These are phyloP conservation scores for Emmonsiellopsis sp. DNA, from an alignment of 2,329 filamentous ascomycete species.

Conservation along the genomic window DNA sequence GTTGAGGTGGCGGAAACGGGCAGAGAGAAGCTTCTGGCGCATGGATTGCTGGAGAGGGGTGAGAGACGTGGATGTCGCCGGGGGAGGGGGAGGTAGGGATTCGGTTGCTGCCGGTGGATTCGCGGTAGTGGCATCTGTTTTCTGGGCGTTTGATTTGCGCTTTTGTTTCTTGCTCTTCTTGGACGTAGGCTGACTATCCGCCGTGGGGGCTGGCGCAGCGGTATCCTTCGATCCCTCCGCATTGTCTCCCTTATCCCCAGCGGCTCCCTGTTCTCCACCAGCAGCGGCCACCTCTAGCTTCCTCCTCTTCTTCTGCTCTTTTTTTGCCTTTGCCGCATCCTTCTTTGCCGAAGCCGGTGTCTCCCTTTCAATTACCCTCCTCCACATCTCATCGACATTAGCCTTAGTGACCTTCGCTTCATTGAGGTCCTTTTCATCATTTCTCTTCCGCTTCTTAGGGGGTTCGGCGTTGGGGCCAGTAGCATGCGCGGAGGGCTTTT, in stretches of 20 bases:
- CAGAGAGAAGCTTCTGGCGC: constrained; percentile 88
- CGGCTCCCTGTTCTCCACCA: constrained; percentile 15
- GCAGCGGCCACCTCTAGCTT: constrained; percentile 18
- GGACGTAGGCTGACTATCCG: background rate
- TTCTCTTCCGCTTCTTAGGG: constrained; percentile 40
- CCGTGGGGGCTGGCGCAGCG: background rate
- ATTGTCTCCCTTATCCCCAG: constrained; percentile 2
- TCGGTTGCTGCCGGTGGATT: background rate
- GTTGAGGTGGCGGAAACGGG: constrained; percentile 94
- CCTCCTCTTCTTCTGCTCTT: constrained; percentile 21
- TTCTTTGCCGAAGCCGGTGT: constrained; percentile 13
- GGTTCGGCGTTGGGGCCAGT: constrained; percentile 13
- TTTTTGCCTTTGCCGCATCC: constrained; percentile 18
- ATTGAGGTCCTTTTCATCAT: constrained; percentile 31
- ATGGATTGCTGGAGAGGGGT: constrained; percentile 91
- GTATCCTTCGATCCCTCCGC: constrained; percentile 16
- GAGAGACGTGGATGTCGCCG: constrained; percentile 50
- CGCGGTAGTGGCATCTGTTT: constrained; percentile 11
- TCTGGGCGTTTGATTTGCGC: constrained; percentile 19
- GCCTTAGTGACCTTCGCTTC: constrained; percentile 48
- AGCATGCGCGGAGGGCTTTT: constrained; percentile 44
- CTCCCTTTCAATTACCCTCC: constrained; percentile 60
- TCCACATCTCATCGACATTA: constrained; percentile 72
- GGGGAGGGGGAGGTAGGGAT: constrained; percentile 22
- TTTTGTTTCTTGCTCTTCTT: constrained; percentile 9